phyloP scores from a whole-genome alignment of 306 rosid species.

The Alnus glutinosa region DNA sequence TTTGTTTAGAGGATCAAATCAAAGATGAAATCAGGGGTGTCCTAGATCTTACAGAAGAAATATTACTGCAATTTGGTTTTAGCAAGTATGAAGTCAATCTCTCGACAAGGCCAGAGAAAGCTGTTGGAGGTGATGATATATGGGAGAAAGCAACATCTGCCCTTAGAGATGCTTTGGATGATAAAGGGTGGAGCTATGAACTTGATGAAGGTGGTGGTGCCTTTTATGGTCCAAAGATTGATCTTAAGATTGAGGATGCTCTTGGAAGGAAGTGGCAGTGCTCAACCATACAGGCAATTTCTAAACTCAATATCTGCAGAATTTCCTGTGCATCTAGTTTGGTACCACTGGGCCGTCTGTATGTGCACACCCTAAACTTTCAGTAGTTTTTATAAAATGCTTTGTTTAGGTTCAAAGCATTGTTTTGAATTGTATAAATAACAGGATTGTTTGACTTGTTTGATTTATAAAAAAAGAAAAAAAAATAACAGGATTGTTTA shows the following conservation, averaged over 20 bases:
- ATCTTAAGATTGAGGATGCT: slow-evolving; percentile 97
- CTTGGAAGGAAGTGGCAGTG: slow-evolving; percentile 99
- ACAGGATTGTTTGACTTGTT: slow-evolving; percentile 9
- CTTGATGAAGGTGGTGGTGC: slow-evolving; percentile 99
- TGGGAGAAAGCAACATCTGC: slow-evolving; percentile 93
- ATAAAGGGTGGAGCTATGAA: slow-evolving; percentile 89
- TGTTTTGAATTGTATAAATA: slow-evolving; percentile 15
- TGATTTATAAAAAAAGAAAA: too few relatives aligned
- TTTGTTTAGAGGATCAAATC: slow-evolving; percentile 90
- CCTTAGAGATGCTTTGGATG: slow-evolving; percentile 85
- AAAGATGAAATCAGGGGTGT: slow-evolving; percentile 95
- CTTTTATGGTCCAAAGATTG: slow-evolving; percentile 97
- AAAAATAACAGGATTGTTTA: slow-evolving; percentile 6
- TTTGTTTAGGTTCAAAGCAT: background rate
- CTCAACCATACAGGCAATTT: slow-evolving; percentile 90
- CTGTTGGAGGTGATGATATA: slow-evolving; percentile 82
- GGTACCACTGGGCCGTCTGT: background rate
- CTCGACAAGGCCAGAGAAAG: slow-evolving; percentile 88
- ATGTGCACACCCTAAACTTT: background rate
- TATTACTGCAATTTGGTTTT: slow-evolving; percentile 83
- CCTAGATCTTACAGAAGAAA: slow-evolving; percentile 85
- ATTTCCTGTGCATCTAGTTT: slow-evolving; percentile 4
- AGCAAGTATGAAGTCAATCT: slow-evolving; percentile 89
- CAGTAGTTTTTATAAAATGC: background rate
- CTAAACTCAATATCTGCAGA: slow-evolving; percentile 10